phyloP scores from a whole-genome alignment of 1,284 basidiomycete genomes.

The Cutaneotrichosporon cutaneum region DNA sequence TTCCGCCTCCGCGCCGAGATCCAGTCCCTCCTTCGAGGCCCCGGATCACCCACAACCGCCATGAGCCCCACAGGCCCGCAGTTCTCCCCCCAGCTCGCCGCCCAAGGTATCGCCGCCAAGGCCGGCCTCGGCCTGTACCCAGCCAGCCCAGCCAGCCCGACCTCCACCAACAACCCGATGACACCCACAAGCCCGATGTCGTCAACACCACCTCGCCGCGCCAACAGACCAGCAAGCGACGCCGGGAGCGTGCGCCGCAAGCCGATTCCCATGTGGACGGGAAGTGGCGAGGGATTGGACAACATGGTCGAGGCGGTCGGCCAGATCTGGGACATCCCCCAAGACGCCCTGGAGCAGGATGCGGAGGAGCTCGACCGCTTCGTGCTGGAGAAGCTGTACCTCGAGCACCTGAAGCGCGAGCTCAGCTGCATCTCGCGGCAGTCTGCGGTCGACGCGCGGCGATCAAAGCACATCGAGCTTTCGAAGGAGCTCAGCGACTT shows the following conservation, averaged over 20 bases:
- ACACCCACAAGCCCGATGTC: conserved; percentile 14
- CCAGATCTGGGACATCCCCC: conserved; percentile 40
- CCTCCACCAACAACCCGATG: neutral
- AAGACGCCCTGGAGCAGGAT: conserved; percentile 38
- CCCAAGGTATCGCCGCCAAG: conserved; percentile 10
- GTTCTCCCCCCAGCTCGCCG: conserved; percentile 14
- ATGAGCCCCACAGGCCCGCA: neutral
- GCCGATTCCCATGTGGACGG: conserved; percentile 33
- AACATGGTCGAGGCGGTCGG: conserved; percentile 40
- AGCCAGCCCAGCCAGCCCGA: neutral
- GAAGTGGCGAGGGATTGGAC: conserved; percentile 9
- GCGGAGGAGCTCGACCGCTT: conserved; percentile 32
- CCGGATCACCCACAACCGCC: conserved; percentile 1
- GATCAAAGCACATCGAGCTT: conserved; percentile 30
- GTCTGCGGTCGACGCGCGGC: conserved; percentile 18
- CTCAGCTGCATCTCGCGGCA: conserved; percentile 29
- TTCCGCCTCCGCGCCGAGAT: conserved; percentile 49
- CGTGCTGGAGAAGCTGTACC: conserved; percentile 45
- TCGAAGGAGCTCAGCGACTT: conserved; percentile 27
- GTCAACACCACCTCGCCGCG: neutral
- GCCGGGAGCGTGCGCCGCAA: conserved; percentile 29
- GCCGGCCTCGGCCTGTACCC: conserved; percentile 2
- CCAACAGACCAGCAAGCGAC: neutral
- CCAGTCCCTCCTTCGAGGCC: conserved; percentile 35
- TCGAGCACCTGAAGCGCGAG: conserved; percentile 41